Percentiles rank a stretch among this genome's conserved stretches.
Conservation (phyloP, 2,329 filamentous ascomycete genomes). For the Calycina herbarum region DNA sequence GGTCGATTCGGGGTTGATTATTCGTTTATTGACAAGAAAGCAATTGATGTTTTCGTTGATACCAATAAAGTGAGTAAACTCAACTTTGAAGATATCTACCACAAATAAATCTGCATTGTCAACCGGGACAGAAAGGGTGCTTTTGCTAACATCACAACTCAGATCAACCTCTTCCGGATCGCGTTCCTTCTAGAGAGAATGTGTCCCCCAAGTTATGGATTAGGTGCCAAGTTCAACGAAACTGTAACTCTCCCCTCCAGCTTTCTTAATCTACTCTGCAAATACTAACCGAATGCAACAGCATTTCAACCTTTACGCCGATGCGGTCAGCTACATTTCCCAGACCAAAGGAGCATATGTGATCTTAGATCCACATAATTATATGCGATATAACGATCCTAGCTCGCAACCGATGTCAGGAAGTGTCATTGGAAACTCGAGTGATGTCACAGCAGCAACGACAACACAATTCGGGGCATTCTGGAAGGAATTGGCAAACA, state of each 20-base stretch:
- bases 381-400: slow-evolving; percentile 55
- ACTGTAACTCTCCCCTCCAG: slow-evolving; percentile 34
- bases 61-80: slow-evolving; percentile 42
- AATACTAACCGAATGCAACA: slow-evolving; percentile 15
- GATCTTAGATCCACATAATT: slow-evolving; percentile 54
- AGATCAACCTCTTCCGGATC: slow-evolving; percentile 49
- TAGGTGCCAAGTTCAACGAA: slow-evolving; percentile 51
- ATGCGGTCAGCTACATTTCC: slow-evolving; percentile 52
- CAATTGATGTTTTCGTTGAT: slow-evolving; percentile 48
- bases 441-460: slow-evolving; percentile 46
- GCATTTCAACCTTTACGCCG: slow-evolving; percentile 47
- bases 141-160: slow-evolving; percentile 1
- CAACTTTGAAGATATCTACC: not conserved
- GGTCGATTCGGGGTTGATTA: slow-evolving; percentile 52
- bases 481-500: slow-evolving; percentile 49
- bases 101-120: not conserved
- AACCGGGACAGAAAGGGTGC: not conserved
- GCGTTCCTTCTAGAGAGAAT: slow-evolving; percentile 53
- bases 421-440: slow-evolving; percentile 49
- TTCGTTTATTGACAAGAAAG: slow-evolving; percentile 48
- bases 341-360: slow-evolving; percentile 46
- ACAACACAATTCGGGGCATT: slow-evolving; percentile 48
- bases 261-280: not conserved
- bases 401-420: slow-evolving; percentile 49
- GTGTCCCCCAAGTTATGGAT: slow-evolving; percentile 47